Evolutionary conservation across 2,329 filamentous ascomycete genomes (phyloP).

Genomic region (Zymoseptoria ardabiliae): DNA sequence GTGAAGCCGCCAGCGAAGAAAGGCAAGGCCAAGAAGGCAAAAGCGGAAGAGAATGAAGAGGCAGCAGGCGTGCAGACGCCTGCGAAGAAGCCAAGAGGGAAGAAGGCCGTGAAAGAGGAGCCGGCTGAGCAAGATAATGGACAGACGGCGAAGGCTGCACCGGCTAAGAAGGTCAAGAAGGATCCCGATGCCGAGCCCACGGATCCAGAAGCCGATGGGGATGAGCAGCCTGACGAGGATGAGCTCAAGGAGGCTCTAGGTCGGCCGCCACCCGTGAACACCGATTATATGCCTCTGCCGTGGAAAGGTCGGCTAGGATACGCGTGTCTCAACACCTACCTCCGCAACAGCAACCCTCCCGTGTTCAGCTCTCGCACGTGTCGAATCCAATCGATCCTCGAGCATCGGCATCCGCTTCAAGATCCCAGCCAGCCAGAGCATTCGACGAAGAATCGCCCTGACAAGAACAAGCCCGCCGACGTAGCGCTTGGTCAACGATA

Average conservation of each 20-base stretch:
- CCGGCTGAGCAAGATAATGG: conserved; percentile 12
- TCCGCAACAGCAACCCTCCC: conserved; percentile 71
- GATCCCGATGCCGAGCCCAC: conserved; percentile 13
- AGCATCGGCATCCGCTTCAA: conserved; percentile 74
- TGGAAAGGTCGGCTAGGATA: conserved; percentile 89
- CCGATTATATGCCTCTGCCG: conserved; percentile 72
- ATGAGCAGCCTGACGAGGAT: conserved; percentile 47
- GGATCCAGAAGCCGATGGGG: conserved; percentile 50
- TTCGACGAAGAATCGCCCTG: conserved; percentile 75
- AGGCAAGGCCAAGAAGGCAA: conserved; percentile 12
- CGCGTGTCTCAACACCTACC: conserved; percentile 88
- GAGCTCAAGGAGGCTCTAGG: conserved; percentile 52
- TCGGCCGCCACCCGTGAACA: conserved; percentile 72
- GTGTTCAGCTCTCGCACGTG: conserved; percentile 90
- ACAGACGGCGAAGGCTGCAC: conserved; percentile 14
- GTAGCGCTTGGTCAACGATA: conserved; percentile 61
- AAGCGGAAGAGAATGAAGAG: conserved; percentile 5
- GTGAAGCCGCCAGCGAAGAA: conserved; percentile 23
- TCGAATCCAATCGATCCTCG: conserved; percentile 80
- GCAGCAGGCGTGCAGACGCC: conserved; percentile 6
- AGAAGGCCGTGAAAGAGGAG: conserved; percentile 14
- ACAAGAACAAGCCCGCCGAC: conserved; percentile 62
- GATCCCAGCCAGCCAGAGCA: conserved; percentile 73
- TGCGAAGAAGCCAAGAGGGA: conserved; percentile 5
- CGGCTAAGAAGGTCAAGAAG: conserved; percentile 22